These are phyloP conservation scores for Mycena sanguinolenta DNA, from an alignment of 768 basidiomycete species.

Conservation along the genomic window DNA sequence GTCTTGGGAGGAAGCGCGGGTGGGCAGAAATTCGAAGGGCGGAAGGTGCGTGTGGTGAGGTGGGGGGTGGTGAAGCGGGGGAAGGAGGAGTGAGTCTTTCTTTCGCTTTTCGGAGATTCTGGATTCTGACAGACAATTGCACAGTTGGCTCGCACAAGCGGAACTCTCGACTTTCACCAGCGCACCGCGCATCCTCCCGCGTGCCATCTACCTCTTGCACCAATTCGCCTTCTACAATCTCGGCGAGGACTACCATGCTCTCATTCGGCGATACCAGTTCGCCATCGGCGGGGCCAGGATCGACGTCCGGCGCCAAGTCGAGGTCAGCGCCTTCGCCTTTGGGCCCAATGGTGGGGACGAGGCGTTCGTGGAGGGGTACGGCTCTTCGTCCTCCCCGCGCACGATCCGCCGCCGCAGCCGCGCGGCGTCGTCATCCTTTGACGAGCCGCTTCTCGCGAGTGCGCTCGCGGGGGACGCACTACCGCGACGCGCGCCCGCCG, in stretches of 20 bases:
- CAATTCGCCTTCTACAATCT: constrained; percentile 87
- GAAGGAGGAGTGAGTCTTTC: constrained; percentile 51
- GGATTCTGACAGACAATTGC: constrained; percentile 23
- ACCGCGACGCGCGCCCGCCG: constrained; percentile 49
- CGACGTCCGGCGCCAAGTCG: constrained; percentile 80
- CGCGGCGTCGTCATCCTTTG: constrained; percentile 69
- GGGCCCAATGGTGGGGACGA: constrained; percentile 45
- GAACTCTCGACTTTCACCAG: constrained; percentile 84
- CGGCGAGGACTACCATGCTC: constrained; percentile 83
- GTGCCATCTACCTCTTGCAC: constrained; percentile 85
- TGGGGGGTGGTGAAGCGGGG: constrained; percentile 9
- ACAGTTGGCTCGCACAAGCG: constrained; percentile 80
- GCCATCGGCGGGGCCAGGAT: constrained; percentile 71
- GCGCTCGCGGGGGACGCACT: constrained; percentile 78
- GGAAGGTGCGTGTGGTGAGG: constrained; percentile 32
- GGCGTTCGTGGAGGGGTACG: constrained; percentile 67
- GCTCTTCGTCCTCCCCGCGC: constrained; percentile 49
- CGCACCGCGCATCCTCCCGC: constrained; percentile 72
- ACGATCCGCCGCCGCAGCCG: constrained; percentile 52
- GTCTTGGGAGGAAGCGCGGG: constrained; percentile 62
- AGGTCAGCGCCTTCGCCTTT: constrained; percentile 67
- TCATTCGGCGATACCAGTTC: constrained; percentile 75
- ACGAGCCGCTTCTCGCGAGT: constrained; percentile 82
- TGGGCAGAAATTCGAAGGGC: constrained; percentile 67
- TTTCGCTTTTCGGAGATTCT: neutral